Evolutionary conservation across 2,329 filamentous ascomycete genomes (phyloP), one percentile per base, ranked within the genome.

Genomic region (Aschersonia sp.): DNA sequence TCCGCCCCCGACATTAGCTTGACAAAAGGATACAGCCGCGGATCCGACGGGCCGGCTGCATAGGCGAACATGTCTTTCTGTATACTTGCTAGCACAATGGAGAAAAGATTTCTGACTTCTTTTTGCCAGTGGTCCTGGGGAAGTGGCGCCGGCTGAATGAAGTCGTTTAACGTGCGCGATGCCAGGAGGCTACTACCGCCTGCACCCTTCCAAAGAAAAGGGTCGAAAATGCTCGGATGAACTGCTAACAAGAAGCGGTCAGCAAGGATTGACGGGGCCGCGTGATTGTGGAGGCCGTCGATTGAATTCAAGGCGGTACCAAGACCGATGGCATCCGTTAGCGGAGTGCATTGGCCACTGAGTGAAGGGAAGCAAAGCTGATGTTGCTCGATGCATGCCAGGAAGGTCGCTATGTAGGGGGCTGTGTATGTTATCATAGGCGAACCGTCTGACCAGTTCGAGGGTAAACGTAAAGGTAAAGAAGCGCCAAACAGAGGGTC

Each of bases 311-410:
- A 20, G 20, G 20, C 20, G 20, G 1, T 20, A 20, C 20, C 2
- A 20, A 42, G 40, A 42, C n/a, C 10, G 9, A n/a, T 2, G 9
- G 9, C 6, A n/a, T 6, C 6, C 9, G 3, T 20, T n/a, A 42
- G 40, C 40, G 40, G 40, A 6, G 40, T 5, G 40, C 40, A 42
- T 28, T n/a, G 40, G n/a, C 40, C 40, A 6, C 20, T 20, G 9
- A 42, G 4, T n/a, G 40, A 9, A 9, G 40, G n/a, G 40, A 42
- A 42, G n/a, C 40, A 42, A 20, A 42, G 9, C n/a, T 42, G 40
- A n/a, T 42, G 40, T n/a, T 28, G 40, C 40, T 42, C 59, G 48
- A 69, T 65, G 50, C 68, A 70, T 10, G 66, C 67, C 5, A 68
- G 54, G 1, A 64, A 56, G 6, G 40, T 28, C 3, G n/a, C 40